These are phyloP conservation scores for Sedum album DNA, from an alignment of 164 flowering plant genomes.

Conservation along the genomic window DNA sequence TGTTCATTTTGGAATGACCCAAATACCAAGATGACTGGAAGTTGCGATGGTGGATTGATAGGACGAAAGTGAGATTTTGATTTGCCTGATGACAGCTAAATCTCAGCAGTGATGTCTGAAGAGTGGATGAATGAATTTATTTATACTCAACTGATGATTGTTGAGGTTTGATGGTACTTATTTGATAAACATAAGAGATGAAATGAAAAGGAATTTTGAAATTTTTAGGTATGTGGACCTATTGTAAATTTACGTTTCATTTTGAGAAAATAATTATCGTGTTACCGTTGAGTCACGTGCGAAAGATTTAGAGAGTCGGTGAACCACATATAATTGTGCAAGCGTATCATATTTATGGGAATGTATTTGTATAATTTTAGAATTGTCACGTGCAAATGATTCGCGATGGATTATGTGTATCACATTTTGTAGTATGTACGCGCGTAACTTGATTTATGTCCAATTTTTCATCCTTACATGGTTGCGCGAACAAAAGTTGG, in stretches of 20 bases:
- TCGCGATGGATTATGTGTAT: not conserved
- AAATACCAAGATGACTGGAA: not conserved
- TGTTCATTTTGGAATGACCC: not conserved
- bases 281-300: not conserved
- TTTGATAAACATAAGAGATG: not conserved
- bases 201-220: no score
- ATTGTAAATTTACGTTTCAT: not conserved
- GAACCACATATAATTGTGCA: not conserved
- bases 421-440: not conserved
- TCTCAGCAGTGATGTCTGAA: not conserved
- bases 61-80: no score
- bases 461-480: no score
- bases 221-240: not conserved
- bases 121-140: not conserved
- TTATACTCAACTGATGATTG: no score
- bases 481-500: no score
- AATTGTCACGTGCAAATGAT: not conserved
- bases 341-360: not conserved
- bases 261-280: not conserved
- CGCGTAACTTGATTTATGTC: not conserved
- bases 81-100: not conserved
- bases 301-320: not conserved
- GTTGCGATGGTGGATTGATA: no score
- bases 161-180: not conserved
- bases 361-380: not conserved